Evolutionary conservation across 1,284 basidiomycete genomes (phyloP), one percentile per base, ranked within the genome.

Genomic region (Fistulinella cinereoalba): DNA sequence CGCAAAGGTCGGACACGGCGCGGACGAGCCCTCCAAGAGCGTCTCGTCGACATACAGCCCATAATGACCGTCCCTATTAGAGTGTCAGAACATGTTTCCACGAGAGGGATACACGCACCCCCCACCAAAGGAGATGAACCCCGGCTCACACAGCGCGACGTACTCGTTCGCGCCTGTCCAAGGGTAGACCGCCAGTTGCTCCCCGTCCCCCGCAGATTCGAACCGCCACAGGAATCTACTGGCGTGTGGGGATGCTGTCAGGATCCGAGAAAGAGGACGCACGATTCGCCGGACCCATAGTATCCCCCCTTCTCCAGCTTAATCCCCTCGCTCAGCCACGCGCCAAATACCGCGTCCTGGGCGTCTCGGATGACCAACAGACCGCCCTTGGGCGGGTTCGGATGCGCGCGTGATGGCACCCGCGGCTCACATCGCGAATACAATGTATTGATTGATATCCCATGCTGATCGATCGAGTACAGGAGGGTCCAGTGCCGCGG

Each of bases 401-500:
- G 63, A 24, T 57, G 43, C 12, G 47, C 63, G 16, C 50, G 60
- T 18, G 50, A 49, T 16, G 53, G 55, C 43, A 54, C 52, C 4
- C 62, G 63, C 3, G 67, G 65, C 19, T 79, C 81, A 41, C 86
- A 86, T 3, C 79, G 76, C 2, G 79, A 60, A 62, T 95, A 96
- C 1, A 98, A 76, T 0, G 96, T 97, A 32, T 87, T 81, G 10
- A 98, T 74, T 9, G 92, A 95, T 38, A 95, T 93, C 0, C 96
- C 96, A 54, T 98, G 91, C 64, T 97, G 94, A 60, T 99, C 96
- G 15, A 97, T 73, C 10, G 92, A 95, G 69, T 97, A 98, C 1
- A 97, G 69, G 3, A 98, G 74, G 1, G 79, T 80, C 96, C 96
- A 98, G n/a, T 76, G 71, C 6, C 77, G 74, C 0, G 88, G 79